These are phyloP conservation scores for Debaryomycetaceae sp. DNA, from an alignment of 1,139 yeast species.

Conservation along the genomic window DNA sequence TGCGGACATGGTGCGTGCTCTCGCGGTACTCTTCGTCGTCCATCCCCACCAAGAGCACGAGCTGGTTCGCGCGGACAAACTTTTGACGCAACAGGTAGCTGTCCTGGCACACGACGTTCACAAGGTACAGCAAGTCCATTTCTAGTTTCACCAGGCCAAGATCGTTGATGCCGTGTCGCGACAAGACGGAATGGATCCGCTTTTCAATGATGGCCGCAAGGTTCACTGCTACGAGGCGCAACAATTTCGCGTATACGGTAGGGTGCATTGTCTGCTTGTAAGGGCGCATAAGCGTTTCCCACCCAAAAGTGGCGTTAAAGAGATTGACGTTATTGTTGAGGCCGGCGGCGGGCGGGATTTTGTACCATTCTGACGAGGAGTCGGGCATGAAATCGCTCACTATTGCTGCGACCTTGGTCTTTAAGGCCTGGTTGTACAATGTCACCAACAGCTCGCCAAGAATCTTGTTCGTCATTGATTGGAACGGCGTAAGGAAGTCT, in stretches of 20 bases:
- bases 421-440: conserved; percentile 49
- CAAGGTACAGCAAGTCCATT: conserved; percentile 65
- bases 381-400: conserved; percentile 48
- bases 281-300: conserved; percentile 59
- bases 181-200: conserved; percentile 54
- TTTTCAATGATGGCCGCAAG: conserved; percentile 48
- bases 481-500: conserved; percentile 30
- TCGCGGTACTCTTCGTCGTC: conserved; percentile 65
- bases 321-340: conserved; percentile 22
- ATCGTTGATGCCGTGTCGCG: conserved; percentile 54
- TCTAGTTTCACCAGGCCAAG: conserved; percentile 80
- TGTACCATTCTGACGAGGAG: conserved; percentile 29
- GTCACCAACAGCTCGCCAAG: conserved; percentile 43
- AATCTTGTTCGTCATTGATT: conserved; percentile 31
- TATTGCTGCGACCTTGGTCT: conserved; percentile 34
- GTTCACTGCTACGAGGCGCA: conserved; percentile 43
- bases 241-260: conserved; percentile 35
- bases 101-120: conserved; percentile 51
- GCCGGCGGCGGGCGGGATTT: conserved; percentile 18
- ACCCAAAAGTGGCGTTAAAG: conserved; percentile 43
- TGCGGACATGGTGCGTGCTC: conserved; percentile 14
- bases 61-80: conserved; percentile 73
- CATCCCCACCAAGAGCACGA: conserved; percentile 70
- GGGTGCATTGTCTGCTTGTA: conserved; percentile 47
- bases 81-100: conserved; percentile 66